Conservation (phyloP, 345 rosid species). For the Corchorus olitorius region DNA sequence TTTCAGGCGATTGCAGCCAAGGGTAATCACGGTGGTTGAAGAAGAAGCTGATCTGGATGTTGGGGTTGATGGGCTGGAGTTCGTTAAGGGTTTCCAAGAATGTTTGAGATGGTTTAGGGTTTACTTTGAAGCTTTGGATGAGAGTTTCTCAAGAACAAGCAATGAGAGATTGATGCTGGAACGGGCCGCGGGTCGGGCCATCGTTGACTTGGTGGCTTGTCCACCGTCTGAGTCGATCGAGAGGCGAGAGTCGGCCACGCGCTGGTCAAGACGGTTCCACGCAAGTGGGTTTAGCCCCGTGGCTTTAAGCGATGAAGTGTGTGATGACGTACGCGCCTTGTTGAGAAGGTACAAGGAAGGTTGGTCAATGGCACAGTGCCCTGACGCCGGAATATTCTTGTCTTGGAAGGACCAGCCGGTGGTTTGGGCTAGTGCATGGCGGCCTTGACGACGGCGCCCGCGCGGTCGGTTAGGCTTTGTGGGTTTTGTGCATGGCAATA, state of each 20-base stretch:
- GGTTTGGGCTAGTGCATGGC: constrained; percentile 98
- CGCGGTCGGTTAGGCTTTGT: neutral
- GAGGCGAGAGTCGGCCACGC: constrained; percentile 71
- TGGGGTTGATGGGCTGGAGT: constrained; percentile 63
- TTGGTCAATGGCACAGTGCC: constrained; percentile 76
- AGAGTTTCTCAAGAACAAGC: constrained; percentile 76
- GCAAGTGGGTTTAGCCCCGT: constrained; percentile 54
- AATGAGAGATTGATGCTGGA: constrained; percentile 88
- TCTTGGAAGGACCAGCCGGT: constrained; percentile 95
- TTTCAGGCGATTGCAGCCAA: constrained; percentile 64
- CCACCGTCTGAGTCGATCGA: constrained; percentile 63
- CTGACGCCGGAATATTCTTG: constrained; percentile 84
- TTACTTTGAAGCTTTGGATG: constrained; percentile 80
- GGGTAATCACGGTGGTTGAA: constrained; percentile 78
- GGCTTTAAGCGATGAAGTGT: constrained; percentile 77
- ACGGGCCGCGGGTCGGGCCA: constrained; percentile 70
- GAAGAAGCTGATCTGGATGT: constrained; percentile 92
- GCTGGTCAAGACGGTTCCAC: constrained; percentile 72
- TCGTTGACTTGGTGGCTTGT: constrained; percentile 85
- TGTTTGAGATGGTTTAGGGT: constrained; percentile 90
- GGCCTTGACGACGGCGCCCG: constrained; percentile 43
- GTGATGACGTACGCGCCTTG: constrained; percentile 88
- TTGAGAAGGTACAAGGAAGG: constrained; percentile 94
- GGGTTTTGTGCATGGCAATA: neutral
- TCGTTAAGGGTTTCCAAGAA: constrained; percentile 70